Evolutionary conservation across 768 basidiomycete genomes (phyloP), one percentile per base, ranked within the genome.

Genomic region (Gelatoporia subvermispora): DNA sequence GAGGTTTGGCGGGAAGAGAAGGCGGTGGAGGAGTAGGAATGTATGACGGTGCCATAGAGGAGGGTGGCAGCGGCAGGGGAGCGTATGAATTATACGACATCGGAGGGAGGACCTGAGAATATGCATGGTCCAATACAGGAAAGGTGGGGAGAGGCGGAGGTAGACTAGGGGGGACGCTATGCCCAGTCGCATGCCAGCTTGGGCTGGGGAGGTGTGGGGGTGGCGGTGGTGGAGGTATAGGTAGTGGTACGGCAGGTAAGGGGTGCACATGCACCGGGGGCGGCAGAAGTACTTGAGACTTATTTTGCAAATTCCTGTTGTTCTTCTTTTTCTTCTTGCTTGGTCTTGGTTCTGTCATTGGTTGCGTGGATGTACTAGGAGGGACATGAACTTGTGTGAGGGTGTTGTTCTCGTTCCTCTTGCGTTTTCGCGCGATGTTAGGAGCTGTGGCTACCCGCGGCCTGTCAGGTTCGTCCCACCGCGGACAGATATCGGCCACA

Each of bases 271-370:
- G 42, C 22, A 24, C 5, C 22, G 42, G 22, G 22, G 20, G 13
- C 23, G 23, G 22, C n/a, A n/a, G n/a, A n/a, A n/a, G n/a, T 11
- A 18, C 28, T 23, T 10, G 42, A 16, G 41, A 8, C 41, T 24
- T 43, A 24, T 24, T n/a, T 15, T 46, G 35, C 17, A 35, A 3
- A 28, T 34, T 40, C 40, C 36, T 34, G 31, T 54, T 49, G 8
- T 44, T 45, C 24, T 48, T 51, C 4, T 49, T 51, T 31, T 49
- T 49, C 39, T 54, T 60, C 50, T 56, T 60, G 7, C 47, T 34
- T 3, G 16, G 40, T 40, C 39, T 46, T 55, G 41, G 47, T 54
- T 51, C 50, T 17, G 34, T 40, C 20, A n/a, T 18, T n/a, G 35
- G n/a, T 24, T 11, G 20, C 13, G 23, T 36, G 18, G 15, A 8